Evolutionary conservation across 768 basidiomycete species (phyloP), one percentile per base, ranked within the genome.

Genomic region (Cystofilobasidium macerans): DNA sequence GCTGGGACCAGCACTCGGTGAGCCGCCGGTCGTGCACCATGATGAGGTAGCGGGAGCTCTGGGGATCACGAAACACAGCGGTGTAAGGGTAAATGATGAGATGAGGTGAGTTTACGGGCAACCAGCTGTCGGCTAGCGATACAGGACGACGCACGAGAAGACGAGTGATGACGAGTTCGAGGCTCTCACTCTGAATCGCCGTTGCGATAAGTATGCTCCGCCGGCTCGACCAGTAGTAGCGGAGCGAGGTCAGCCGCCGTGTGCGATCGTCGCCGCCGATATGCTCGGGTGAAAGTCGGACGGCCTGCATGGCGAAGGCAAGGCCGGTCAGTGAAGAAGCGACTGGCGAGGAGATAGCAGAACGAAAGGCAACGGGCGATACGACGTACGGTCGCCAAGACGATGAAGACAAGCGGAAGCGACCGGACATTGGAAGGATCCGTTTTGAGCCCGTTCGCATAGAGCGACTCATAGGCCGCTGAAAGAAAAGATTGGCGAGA

Each of bases 221-320:
- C 60, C 92, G 85, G 54, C 90, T 91, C 62, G 87, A 89, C 92
- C 92, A 97, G 73, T 95, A 94, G 78, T 90, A 94, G 68, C 90
- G 83, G 59, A 90, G 78, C 42, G 89, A 91, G 11, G 87, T 89
- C 32, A 90, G 79, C 72, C 87, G 81, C 61, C 87, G 80, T 51
- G 79, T 83, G 54, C 85, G 82, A 64, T 86, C 83, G 75, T 91
- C 88, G 0, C 89, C 90, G 36, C 81, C 87, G 71, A 94, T 83
- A 65, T 82, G 80, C 71, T 91, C 89, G 4, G 92, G 90, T 3
- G 91, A 88, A 30, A 94, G 78, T 69, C 91, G 79, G 18, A 86
- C 87, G 20, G 90, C 65, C 64, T 65, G 35, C 22, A n/a, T 33
- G 5, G 3, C 12, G 30, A 35, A 53, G 14, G 32, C 45, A 51